Conservation (phyloP, 1,284 basidiomycete genomes). For the Cryptococcus jaspeensis region DNA sequence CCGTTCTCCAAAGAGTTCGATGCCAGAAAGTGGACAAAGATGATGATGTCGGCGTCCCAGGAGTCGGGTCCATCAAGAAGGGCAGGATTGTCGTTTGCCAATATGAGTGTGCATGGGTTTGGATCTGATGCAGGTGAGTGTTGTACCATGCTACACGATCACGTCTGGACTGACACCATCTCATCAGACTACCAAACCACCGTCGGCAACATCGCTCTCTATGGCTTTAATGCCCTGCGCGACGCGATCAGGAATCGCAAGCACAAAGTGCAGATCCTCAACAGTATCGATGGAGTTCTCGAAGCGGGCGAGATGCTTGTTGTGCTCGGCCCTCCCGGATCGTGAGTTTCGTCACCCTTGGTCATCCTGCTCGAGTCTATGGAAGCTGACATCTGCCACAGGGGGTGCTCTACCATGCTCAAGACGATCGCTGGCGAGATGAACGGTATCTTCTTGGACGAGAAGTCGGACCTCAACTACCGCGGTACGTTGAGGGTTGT, state of each 20-base stretch:
- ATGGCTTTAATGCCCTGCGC: constrained; percentile 40
- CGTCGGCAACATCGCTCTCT: constrained; percentile 53
- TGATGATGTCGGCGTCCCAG: constrained; percentile 26
- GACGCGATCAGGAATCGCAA: constrained; percentile 47
- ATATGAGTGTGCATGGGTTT: constrained; percentile 52
- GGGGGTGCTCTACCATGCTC: constrained; percentile 62
- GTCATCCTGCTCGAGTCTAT: neutral
- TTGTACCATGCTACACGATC: too few relatives aligned
- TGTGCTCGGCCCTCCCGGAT: constrained; percentile 62
- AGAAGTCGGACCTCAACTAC: constrained; percentile 49
- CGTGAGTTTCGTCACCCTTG: constrained; percentile 35
- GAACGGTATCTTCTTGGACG: constrained; percentile 54
- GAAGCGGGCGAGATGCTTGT: constrained; percentile 59
- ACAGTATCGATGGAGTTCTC: constrained; percentile 53
- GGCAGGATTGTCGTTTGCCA: constrained; percentile 52
- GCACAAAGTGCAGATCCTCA: constrained; percentile 54
- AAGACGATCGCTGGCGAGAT: constrained; percentile 60
- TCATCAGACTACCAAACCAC: constrained; percentile 54
- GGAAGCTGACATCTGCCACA: constrained; percentile 16
- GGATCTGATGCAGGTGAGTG: constrained; percentile 41
- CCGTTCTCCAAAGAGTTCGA: constrained; percentile 53
- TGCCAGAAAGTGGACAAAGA: constrained; percentile 50
- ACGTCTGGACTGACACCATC: too few relatives aligned
- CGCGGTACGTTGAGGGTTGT: constrained; percentile 48
- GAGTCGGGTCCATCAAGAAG: constrained; percentile 42